Base-by-base conservation (phyloP, 2,329 filamentous ascomycete species). In the Trichophyton simii region DNA sequence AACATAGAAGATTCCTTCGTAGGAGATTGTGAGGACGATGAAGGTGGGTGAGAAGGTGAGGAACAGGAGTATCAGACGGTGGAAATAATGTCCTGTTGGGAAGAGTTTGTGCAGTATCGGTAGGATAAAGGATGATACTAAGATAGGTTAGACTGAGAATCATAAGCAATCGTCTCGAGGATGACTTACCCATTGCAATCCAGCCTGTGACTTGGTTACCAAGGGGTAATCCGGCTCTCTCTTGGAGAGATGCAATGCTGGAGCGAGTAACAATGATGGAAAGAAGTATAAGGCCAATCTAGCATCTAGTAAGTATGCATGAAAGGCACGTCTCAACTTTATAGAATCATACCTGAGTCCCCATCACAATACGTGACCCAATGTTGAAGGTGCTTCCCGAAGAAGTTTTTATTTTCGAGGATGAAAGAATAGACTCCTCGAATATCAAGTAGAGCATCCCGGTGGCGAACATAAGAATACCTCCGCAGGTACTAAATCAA, bases 1-100 rank as follows among this genome's bases (percentile, higher is more conserved):
- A 63, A 96, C 84, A 74, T 97, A 99, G 73, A 99, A 99, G 1
- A 99, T 80, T 0, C 92, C 92, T 74, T 99, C 94, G 76, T 95
- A 99, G 0, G 92, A 96, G 67, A 97, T 96, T 6, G 91, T 95
- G 58, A 99, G 83, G 69, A 99, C 92, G 70, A 99, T 87, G 74
- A 97, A 99, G 1, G 88, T 87, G 0, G 94, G 94, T 0, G 92
- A 88, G 71, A 95, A 97, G 3, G 91, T 88, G 57, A 99, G 80
- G 77, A 97, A 99, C 60, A 96, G 85, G 67, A 95, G 83, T 66
- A 91, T 82, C 3, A 99, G 79, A 25, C 91, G 86, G 72, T 97
- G 91, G 66, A 97, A 83, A 73, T 97, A 96, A 75, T 96, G 86
- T 66, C 80, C 87, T 72, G 89, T 94, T 1, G 90, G 87, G 65